Base-by-base conservation (phyloP, 2,329 filamentous ascomycete genomes). In the Aureobasidium subglaciale region DNA sequence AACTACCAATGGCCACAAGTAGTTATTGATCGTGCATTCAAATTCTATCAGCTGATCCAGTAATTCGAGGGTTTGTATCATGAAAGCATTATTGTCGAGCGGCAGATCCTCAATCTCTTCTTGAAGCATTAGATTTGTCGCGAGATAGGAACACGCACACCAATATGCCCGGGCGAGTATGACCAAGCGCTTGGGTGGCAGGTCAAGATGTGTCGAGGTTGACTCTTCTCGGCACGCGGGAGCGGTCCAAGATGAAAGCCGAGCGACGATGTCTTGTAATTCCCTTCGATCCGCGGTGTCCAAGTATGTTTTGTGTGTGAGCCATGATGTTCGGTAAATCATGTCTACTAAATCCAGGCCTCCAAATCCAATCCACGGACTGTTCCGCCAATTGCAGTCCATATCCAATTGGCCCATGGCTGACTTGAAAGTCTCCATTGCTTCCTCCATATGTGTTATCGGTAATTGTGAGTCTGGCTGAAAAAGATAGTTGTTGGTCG, bases 401-500 rank as follows among this genome's bases (percentile, higher is more conserved):
- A 29, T 22, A n/a, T 45, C 29, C 4, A 54, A 35, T n/a, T 41
- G 41, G 6, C 29, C 32, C 3, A 52, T 16, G 16, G 55, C 34
- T 20, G 50, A 54, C 9, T 30, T 35, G n/a, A 55, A n/a, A 27
- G 46, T 34, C 18, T 22, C 27, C 18, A 57, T 10, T 8, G 54
- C 45, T 3, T 42, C 24, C 2, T 49, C 18, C 2, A 59, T 25
- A 32, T 59, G 54, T 25, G 60, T 35, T 9, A 58, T 45, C 1
- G 60, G 53, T 27, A 62, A 43, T 32, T 38, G 30, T 11, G 52
- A 50, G 15, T 60, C 54, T 3, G 59, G 48, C 16, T 60, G 59
- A 32, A 61, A 58, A 1, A 63, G 55, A 25, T 45, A 50, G 38
- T 62, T 62, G 29, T 54, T 45, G 10, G 56, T 35, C 5, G 60